Evolutionary conservation across 441 rosid species (phyloP), one percentile per base, ranked within the genome.

Genomic region (Aquilaria agallochum): DNA sequence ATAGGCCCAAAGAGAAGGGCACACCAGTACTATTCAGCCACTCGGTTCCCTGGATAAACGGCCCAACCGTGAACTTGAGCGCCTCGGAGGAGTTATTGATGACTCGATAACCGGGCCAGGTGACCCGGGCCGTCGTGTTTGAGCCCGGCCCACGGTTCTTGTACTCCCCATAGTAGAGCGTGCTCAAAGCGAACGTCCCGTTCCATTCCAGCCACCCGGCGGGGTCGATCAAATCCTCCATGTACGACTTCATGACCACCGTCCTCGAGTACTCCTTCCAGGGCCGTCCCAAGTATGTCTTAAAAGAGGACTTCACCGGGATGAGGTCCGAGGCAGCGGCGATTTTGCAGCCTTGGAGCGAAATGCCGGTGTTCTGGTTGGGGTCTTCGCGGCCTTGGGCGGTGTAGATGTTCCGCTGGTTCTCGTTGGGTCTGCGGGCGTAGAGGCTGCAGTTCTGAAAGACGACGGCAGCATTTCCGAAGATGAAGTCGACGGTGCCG

Each of bases 301-400:
- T 56, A 54, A 71, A 72, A 1, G 66, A 30, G 5, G 80, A 60
- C 55, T 67, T 58, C 3, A 65, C 83, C 0, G 88, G 85, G 14
- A 77, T 76, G 9, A 84, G 68, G 49, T 75, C 80, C 0, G 78
- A 50, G 1, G 77, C 81, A 0, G 85, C 83, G 0, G 71, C 67
- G 0, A 81, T 57, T 66, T 78, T 78, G 64, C 77, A 66, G 48
- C 74, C 65, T 52, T 71, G 48, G 59, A 81, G 73, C 0, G 83
- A 76, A 52, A 78, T 75, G 48, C 83, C 81, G 0, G 83, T 81
- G 63, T 75, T 74, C 33, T 78, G 77, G 59, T 76, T 78, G 46
- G 80, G 83, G 55, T 81, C 83, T 27, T 71, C 83, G 55, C 83
- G 67, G 7, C 86, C 86, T 12, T 81, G 86, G 1, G 86, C 86